Conservation (phyloP, 1,284 basidiomycete genomes). For the Moniliophthora roreri region DNA sequence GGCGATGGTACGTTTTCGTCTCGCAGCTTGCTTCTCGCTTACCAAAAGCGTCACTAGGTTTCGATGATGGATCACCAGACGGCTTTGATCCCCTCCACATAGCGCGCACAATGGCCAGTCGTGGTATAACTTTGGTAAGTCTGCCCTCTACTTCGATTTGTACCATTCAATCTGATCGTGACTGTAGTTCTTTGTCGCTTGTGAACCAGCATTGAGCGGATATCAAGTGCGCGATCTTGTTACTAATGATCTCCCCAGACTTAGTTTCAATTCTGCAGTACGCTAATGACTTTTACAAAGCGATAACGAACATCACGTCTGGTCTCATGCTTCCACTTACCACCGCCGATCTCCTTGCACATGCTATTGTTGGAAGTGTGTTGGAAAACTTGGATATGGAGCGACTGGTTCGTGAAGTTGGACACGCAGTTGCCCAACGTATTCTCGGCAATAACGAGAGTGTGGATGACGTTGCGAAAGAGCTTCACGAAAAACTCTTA, state of each 20-base stretch:
- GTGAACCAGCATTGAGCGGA: slow-evolving; percentile 94
- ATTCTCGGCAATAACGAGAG: slow-evolving; percentile 89
- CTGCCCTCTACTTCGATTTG: slow-evolving; percentile 9
- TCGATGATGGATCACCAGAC: slow-evolving; percentile 91
- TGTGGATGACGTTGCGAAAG: slow-evolving; percentile 94
- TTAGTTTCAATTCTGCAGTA: slow-evolving; percentile 53
- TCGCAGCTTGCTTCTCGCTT: slow-evolving; percentile 10
- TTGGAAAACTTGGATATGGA: slow-evolving; percentile 99
- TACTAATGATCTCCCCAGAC: slow-evolving; percentile 15
- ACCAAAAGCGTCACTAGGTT: slow-evolving; percentile 50
- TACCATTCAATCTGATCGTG: slow-evolving; percentile 3
- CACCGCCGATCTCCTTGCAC: slow-evolving; percentile 93
- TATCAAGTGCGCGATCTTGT: slow-evolving; percentile 68
- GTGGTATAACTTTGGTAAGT: slow-evolving; percentile 86
- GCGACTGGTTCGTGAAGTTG: slow-evolving; percentile 90
- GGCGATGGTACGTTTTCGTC: slow-evolving; percentile 72
- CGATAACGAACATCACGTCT: slow-evolving; percentile 89
- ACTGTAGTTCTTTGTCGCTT: slow-evolving; percentile 91
- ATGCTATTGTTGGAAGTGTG: slow-evolving; percentile 96
- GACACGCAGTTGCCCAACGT: slow-evolving; percentile 89
- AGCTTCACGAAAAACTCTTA: slow-evolving; percentile 89
- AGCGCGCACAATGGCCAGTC: slow-evolving; percentile 86
- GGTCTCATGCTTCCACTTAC: slow-evolving; percentile 96
- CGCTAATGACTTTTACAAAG: slow-evolving; percentile 95
- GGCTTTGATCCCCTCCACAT: slow-evolving; percentile 89